phyloP scores from a whole-genome alignment of 257 asterid genomes.

The Verbena officinalis region DNA sequence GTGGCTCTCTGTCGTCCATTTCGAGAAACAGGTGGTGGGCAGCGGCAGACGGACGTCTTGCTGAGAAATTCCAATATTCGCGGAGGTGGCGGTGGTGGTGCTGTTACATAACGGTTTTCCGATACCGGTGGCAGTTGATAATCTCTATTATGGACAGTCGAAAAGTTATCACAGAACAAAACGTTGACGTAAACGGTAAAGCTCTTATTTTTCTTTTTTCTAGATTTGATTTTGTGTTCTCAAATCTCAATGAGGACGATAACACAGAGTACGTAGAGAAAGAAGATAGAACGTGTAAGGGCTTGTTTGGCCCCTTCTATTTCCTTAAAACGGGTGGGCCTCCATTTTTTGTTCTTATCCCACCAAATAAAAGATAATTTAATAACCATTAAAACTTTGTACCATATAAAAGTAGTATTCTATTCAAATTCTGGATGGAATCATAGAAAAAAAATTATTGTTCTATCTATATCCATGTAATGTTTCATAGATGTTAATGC shows the following conservation, averaged over 20 bases:
- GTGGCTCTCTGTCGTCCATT: constrained; percentile 85
- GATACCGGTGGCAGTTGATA: constrained; percentile 14
- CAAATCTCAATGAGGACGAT: not conserved
- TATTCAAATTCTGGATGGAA: too few species aligned
- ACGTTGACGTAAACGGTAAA: not conserved
- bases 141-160: not conserved
- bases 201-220: not conserved
- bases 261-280: not conserved
- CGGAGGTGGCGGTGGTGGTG: not conserved
- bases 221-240: not conserved
- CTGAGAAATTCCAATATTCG: constrained; percentile 13
- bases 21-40: constrained; percentile 10
- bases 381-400: not conserved
- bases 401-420: not conserved
- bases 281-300: constrained; percentile 19
- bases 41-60: too few species aligned
- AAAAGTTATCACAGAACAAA: not conserved
- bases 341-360: not conserved
- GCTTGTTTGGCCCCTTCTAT: constrained; percentile 22
- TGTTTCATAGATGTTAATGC: too few species aligned
- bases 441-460: too few species aligned
- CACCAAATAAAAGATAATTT: not conserved
- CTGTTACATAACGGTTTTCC: constrained; percentile 7
- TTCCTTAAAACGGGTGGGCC: not conserved
- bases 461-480: too few species aligned